These are phyloP conservation scores for Eremothecium cymbalariae DNA, from an alignment of 1,139 yeast genomes.

Conservation along the genomic window DNA sequence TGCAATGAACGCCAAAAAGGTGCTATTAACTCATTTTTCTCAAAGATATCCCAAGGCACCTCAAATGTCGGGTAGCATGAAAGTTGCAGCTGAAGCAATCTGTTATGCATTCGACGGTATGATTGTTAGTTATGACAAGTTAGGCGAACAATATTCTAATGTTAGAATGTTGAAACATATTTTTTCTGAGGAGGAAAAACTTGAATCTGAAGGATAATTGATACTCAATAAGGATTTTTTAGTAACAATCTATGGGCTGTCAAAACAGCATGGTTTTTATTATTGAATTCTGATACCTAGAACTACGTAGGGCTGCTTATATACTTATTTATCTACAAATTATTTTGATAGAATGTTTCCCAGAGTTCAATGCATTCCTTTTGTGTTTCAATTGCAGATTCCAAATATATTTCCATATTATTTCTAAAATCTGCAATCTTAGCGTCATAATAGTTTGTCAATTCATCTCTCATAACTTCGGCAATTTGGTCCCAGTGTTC, in stretches of 20 bases:
- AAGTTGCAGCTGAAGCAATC: slow-evolving; percentile 30
- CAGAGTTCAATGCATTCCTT: slow-evolving; percentile 91
- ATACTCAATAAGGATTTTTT: too few species aligned
- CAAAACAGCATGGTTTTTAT: too few species aligned
- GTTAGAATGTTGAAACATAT: slow-evolving; percentile 26
- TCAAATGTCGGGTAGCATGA: slow-evolving; percentile 26
- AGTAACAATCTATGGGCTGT: too few species aligned
- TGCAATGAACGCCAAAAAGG: slow-evolving; percentile 61
- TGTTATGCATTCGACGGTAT: slow-evolving; percentile 59
- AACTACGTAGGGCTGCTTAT: background rate
- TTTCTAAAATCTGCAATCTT: slow-evolving; percentile 81
- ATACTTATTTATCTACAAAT: slow-evolving; percentile 15
- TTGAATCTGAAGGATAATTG: slow-evolving; percentile 19
- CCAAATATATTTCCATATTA: slow-evolving; percentile 83
- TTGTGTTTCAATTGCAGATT: slow-evolving; percentile 85
- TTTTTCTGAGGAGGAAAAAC: slow-evolving; percentile 28
- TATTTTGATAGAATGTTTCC: slow-evolving; percentile 66
- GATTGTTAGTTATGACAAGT: slow-evolving; percentile 39
- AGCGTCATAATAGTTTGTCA: slow-evolving; percentile 62
- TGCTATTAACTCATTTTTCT: slow-evolving; percentile 84
- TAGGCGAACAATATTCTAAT: slow-evolving; percentile 33
- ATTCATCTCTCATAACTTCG: slow-evolving; percentile 57
- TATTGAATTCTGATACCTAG: slow-evolving; percentile 3
- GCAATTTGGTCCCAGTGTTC: slow-evolving; percentile 54
- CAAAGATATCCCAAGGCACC: slow-evolving; percentile 77